A percentile compares a stretch with the other conserved stretches of the same genome.
Evolutionary conservation across 2,329 filamentous ascomycete genomes (phyloP).

Genomic region (Aspergillus melleus): DNA sequence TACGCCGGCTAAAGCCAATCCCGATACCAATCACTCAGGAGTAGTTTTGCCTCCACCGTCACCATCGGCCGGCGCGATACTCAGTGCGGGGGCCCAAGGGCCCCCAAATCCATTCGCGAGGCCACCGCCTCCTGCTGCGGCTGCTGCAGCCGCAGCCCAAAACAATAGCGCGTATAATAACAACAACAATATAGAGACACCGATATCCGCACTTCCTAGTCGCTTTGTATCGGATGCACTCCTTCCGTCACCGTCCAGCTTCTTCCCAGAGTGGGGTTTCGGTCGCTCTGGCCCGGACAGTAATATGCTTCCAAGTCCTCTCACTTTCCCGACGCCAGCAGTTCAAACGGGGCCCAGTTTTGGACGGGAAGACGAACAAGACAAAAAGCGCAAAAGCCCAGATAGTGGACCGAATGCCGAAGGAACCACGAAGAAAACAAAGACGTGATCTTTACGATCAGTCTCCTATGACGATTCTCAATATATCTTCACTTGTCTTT

Average conservation of each 20-base stretch:
- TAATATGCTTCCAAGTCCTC: conserved; percentile 86
- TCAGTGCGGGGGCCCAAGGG: conserved; percentile 87
- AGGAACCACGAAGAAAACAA: conserved; percentile 40
- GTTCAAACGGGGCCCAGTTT: conserved; percentile 43
- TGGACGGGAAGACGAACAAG: conserved; percentile 42
- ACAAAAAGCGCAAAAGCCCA: conserved; percentile 47
- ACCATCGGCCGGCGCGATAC: conserved; percentile 77
- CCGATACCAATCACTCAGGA: conserved; percentile 61
- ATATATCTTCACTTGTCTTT: conserved; percentile 2
- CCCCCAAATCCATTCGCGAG: conserved; percentile 95
- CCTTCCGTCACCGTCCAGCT: conserved; percentile 84
- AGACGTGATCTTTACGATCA: conserved; percentile 28
- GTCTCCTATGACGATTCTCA: conserved; percentile 11
- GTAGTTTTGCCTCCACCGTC: conserved; percentile 91
- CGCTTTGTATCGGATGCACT: conserved; percentile 86
- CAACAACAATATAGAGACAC: conserved; percentile 62
- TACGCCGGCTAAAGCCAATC: conserved; percentile 56
- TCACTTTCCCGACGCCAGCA: conserved; percentile 85
- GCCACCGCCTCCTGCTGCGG: conserved; percentile 67
- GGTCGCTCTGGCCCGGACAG: conserved; percentile 62
- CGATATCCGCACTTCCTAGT: conserved; percentile 90
- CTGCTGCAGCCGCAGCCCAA: conserved; percentile 42
- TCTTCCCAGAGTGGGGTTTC: conserved; percentile 90
- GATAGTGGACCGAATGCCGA: conserved; percentile 37
- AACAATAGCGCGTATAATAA: conserved; percentile 44